These are phyloP conservation scores for Venturia effusa DNA, from an alignment of 2,329 filamentous ascomycete genomes.

Conservation along the genomic window DNA sequence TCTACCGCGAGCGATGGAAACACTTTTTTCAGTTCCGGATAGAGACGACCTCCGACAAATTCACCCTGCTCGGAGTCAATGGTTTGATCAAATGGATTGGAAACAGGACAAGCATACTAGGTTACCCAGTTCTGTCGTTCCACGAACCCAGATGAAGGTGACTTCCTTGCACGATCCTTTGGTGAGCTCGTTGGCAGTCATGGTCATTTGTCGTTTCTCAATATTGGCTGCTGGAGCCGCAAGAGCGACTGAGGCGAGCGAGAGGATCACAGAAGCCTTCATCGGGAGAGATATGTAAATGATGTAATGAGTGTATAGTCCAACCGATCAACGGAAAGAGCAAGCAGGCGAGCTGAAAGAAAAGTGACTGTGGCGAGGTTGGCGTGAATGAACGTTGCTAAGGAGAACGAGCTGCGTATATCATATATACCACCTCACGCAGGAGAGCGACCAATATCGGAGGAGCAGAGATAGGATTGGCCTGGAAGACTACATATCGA, in stretches of 20 bases:
- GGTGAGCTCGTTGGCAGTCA: neutral
- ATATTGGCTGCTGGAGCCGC: constrained; percentile 6
- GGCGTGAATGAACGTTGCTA: neutral
- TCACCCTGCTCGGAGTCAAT: neutral
- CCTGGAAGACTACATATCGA: neutral
- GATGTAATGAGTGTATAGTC: neutral
- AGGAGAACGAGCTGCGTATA: neutral
- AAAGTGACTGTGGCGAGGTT: neutral
- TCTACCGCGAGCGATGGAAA: neutral
- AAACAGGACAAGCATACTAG: constrained; percentile 17
- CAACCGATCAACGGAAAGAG: neutral
- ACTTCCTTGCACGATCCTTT: constrained; percentile 21
- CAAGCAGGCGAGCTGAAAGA: neutral
- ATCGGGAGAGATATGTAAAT: neutral
- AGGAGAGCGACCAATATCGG: neutral
- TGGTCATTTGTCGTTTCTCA: neutral
- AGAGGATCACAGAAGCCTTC: neutral
- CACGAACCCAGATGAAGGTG: constrained; percentile 32
- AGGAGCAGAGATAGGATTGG: neutral
- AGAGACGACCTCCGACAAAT: neutral
- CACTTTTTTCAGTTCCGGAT: neutral
- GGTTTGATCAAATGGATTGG: neutral
- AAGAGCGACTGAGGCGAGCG: neutral
- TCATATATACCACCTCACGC: neutral
- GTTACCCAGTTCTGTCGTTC: constrained; percentile 30